These are phyloP conservation scores for Logfia minima DNA, from an alignment of 129 eudicot species.

Conservation along the genomic window DNA sequence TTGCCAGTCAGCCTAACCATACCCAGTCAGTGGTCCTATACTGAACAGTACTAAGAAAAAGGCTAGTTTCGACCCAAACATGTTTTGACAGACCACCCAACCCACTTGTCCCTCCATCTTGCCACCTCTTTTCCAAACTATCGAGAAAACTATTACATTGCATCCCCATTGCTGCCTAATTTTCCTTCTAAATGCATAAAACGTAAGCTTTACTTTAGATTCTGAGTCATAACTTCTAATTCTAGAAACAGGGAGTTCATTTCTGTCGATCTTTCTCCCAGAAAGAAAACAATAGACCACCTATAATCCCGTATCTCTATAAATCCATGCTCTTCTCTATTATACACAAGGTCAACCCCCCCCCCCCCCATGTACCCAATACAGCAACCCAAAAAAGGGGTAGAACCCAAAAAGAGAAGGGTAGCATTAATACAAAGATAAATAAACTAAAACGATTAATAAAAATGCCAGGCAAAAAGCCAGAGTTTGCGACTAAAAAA, in stretches of 20 bases:
- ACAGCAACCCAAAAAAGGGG: neutral
- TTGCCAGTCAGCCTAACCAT: too few relatives aligned
- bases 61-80: neutral
- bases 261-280: neutral
- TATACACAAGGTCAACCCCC: neutral
- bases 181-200: neutral
- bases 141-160: neutral
- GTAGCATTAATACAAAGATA: neutral
- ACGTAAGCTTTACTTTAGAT: neutral
- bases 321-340: neutral
- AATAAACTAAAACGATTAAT: neutral
- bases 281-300: neutral
- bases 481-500: conserved; percentile 9
- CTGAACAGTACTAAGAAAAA: neutral
- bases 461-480: conserved; percentile 6
- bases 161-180: neutral
- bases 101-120: neutral
- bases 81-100: neutral
- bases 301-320: neutral
- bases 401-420: neutral
- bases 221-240: neutral
- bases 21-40: neutral
- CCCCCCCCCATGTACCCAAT: neutral
- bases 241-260: neutral
- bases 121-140: neutral